These are phyloP conservation scores for Plasmopara viticola DNA, from an alignment of 352 stramenopile species.

Conservation along the genomic window DNA sequence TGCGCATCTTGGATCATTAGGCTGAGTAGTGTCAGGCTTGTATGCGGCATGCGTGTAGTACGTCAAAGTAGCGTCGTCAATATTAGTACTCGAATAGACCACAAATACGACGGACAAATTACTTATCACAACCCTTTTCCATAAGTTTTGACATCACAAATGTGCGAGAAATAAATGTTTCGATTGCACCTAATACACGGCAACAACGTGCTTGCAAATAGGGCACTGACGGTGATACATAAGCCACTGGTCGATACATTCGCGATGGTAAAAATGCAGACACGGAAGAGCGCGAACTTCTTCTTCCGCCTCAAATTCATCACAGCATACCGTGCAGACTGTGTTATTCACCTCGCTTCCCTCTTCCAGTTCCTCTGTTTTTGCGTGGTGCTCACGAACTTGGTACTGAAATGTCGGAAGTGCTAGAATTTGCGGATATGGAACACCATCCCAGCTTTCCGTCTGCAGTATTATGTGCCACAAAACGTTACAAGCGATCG, in stretches of 20 bases:
- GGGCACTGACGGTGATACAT: slow-evolving; percentile 78
- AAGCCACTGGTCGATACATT: slow-evolving; percentile 89
- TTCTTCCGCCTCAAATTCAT: slow-evolving; percentile 70
- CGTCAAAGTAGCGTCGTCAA: neutral
- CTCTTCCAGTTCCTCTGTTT: slow-evolving; percentile 17
- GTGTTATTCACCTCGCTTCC: slow-evolving; percentile 56
- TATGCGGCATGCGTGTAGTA: no score
- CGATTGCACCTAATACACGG: slow-evolving; percentile 41
- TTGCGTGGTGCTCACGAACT: slow-evolving; percentile 28
- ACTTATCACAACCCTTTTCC: no score
- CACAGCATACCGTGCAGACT: slow-evolving; percentile 78
- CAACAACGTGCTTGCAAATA: slow-evolving; percentile 83
- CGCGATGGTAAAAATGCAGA: slow-evolving; percentile 85
- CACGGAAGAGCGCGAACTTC: slow-evolving; percentile 77
- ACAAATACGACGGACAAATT: neutral
- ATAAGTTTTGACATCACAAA: neutral
- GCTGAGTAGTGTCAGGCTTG: neutral
- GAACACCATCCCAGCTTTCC: slow-evolving; percentile 66
- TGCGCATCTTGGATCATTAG: slow-evolving; percentile 92
- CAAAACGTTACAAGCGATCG: neutral
- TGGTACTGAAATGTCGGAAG: slow-evolving; percentile 77
- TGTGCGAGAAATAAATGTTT: neutral
- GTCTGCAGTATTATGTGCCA: slow-evolving; percentile 16
- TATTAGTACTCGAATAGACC: neutral
- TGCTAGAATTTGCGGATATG: slow-evolving; percentile 77